These are phyloP conservation scores for Trametes cubensis DNA, from an alignment of 768 basidiomycete genomes.

Conservation along the genomic window DNA sequence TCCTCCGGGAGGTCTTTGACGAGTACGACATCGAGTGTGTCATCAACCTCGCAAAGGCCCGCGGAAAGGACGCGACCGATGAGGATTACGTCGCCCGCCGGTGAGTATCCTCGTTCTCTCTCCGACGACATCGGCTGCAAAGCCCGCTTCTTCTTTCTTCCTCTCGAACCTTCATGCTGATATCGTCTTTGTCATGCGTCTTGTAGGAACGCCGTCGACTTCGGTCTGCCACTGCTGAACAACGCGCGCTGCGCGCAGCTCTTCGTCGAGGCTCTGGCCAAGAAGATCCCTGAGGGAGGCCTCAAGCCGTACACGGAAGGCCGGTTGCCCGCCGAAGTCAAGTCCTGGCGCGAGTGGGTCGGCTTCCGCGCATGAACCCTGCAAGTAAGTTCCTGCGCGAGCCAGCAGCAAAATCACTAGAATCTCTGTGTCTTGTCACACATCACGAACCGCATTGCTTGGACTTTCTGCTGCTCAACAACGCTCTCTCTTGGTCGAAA, in stretches of 20 bases:
- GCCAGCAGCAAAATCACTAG: background rate
- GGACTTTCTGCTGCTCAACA: background rate
- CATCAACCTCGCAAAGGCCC: constrained; percentile 84
- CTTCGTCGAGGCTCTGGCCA: constrained; percentile 86
- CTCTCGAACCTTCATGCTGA: constrained; percentile 2
- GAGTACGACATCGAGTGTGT: constrained; percentile 94
- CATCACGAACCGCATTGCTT: background rate
- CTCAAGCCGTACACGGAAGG: constrained; percentile 83
- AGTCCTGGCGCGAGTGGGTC: constrained; percentile 90
- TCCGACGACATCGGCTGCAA: background rate
- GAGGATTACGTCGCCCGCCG: constrained; percentile 96
- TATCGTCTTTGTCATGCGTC: background rate
- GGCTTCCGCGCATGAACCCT: constrained; percentile 60
- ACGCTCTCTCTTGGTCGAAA: constrained; percentile 11
- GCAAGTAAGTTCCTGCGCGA: background rate
- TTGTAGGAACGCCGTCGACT: constrained; percentile 89
- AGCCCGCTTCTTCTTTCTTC: background rate
- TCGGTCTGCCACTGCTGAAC: constrained; percentile 89
- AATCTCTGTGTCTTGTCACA: no score
- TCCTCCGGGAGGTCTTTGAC: constrained; percentile 90
- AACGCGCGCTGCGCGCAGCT: constrained; percentile 86
- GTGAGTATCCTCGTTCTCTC: constrained; percentile 43
- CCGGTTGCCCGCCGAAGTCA: constrained; percentile 86
- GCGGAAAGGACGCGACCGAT: constrained; percentile 76
- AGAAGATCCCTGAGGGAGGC: constrained; percentile 82